Evolutionary conservation across 192 early-diverging fungal species (phyloP), one percentile per base, ranked within the genome.

Genomic region (Anaeromyces robustus): DNA sequence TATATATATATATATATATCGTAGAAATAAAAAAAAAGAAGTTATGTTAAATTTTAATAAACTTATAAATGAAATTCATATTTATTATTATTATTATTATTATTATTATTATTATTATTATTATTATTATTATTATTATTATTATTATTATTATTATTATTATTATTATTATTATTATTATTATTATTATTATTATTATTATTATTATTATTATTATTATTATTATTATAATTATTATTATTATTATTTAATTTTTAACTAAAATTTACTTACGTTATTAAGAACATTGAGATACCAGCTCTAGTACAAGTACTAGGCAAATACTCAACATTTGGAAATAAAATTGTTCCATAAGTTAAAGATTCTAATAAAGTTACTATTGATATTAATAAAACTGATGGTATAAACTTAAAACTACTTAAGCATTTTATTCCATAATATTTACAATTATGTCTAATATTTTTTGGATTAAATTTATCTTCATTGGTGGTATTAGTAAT

Each of bases 251-350:
- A n/a, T n/a, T n/a, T n/a, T n/a, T n/a, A n/a, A n/a, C n/a, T n/a
- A n/a, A n/a, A n/a, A n/a, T n/a, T n/a, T n/a, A n/a, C n/a, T 78
- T 86, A 92, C 88, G 89, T 92, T 3, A 96, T 92, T 86, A 98
- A 91, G 83, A 95, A 98, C 93, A 98, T 98, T 78, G 95, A 95
- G 79, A 98, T 95, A 29, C 97, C 97, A 81, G 92, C 92, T 80
- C 87, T 85, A 1, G 85, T 30, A 6, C 86, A 87, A 12, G 87
- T 82, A 12, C 78, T 39, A 0, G 89, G 89, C 32, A 90, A 86
- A 29, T 34, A 30, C 16, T 92, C 89, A 52, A 89, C 89, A 2
- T 93, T 82, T 0, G 97, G 97, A 81, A 99, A 99, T 28, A 95
- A 92, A 83, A 99, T 98, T 43, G 88, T 84, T 1, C 89, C 88